Evolutionary conservation across 345 rosid genomes (phyloP).

Genomic region (Trapa bicornis): DNA sequence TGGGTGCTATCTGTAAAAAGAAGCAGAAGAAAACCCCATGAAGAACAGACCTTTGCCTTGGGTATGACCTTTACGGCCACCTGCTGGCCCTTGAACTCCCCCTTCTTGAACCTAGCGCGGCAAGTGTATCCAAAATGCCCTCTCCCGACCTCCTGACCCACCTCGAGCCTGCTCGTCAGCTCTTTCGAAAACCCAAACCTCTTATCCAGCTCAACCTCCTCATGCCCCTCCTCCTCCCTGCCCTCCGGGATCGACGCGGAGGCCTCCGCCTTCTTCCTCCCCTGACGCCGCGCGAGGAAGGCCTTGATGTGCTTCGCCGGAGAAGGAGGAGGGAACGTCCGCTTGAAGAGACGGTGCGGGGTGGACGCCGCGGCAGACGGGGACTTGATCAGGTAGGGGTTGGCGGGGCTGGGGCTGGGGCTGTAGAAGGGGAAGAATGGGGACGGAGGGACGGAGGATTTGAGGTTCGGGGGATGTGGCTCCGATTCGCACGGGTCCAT

Average conservation of each 20-base stretch:
- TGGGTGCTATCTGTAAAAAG: neutral
- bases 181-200: constrained; percentile 85
- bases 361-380: constrained; percentile 32
- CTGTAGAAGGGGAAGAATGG: constrained; percentile 16
- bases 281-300: constrained; percentile 45
- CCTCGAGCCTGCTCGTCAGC: constrained; percentile 44
- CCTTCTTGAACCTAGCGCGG: constrained; percentile 80
- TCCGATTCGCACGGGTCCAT: constrained; percentile 15
- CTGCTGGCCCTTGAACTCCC: constrained; percentile 66
- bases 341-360: constrained; percentile 55
- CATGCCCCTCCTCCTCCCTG: constrained; percentile 22
- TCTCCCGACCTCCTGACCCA: constrained; percentile 85
- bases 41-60: constrained; percentile 56
- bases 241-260: constrained; percentile 30
- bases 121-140: constrained; percentile 99
- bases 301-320: constrained; percentile 88
- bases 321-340: constrained; percentile 82
- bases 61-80: constrained; percentile 96
- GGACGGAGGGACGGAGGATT: constrained; percentile 6
- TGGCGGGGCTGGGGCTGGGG: constrained; percentile 14
- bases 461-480: constrained; percentile 16
- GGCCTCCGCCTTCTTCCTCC: constrained; percentile 27
- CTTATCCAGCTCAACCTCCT: constrained; percentile 51
- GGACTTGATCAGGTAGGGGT: constrained; percentile 27
- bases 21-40: neutral